Conservation (phyloP, 306 rosid genomes). For the Arachis stenosperma region DNA sequence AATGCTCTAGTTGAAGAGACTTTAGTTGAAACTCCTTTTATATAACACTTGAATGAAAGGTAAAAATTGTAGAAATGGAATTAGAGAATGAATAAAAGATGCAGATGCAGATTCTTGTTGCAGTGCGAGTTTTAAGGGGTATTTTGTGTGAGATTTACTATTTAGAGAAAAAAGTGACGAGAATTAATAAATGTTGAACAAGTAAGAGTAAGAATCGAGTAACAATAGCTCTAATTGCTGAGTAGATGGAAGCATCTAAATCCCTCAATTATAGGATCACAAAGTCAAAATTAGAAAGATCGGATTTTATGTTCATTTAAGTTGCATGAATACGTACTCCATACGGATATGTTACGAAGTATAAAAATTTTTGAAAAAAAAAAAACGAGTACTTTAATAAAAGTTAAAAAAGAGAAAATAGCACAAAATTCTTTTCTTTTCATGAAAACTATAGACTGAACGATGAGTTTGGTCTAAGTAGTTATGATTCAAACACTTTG, state of each 20-base stretch:
- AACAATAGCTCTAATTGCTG: slow-evolving; percentile 33
- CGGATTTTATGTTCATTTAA: neutral
- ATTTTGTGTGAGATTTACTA: neutral
- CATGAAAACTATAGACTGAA: too few relatives aligned
- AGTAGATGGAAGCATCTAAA: slow-evolving; percentile 55
- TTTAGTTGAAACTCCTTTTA: slow-evolving; percentile 40
- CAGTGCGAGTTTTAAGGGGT: neutral
- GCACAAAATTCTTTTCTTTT: too few relatives aligned
- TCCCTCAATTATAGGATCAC: slow-evolving; percentile 75
- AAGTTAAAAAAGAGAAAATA: too few relatives aligned
- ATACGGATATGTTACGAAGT: too few relatives aligned
- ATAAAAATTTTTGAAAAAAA: too few relatives aligned
- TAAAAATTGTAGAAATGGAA: slow-evolving; percentile 20
- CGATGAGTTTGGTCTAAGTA: too few relatives aligned
- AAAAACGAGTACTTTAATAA: too few relatives aligned
- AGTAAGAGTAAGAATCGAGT: slow-evolving; percentile 11
- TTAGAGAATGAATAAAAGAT: neutral
- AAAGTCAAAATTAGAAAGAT: slow-evolving; percentile 47
- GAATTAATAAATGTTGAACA: slow-evolving; percentile 26
- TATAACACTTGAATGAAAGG: neutral
- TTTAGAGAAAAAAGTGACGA: neutral
- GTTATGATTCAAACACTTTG: too few relatives aligned
- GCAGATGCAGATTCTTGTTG: slow-evolving; percentile 35
- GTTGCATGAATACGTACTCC: too few relatives aligned
- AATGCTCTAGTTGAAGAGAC: slow-evolving; percentile 16